Conservation (phyloP, 345 rosid species). For the Viola odorata region DNA sequence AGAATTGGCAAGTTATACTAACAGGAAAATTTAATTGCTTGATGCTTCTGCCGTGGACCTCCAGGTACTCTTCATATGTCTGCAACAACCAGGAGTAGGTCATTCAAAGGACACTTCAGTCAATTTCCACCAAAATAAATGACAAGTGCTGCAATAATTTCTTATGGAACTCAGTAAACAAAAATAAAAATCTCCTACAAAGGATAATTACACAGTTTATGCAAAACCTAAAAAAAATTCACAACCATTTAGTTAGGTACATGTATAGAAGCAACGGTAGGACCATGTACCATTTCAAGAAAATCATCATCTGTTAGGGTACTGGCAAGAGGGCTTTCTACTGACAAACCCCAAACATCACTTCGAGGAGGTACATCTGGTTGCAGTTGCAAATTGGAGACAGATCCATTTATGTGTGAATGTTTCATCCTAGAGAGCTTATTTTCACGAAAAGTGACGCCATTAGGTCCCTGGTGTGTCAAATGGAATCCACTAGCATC, state of each 20-base stretch:
- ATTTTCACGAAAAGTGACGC: slow-evolving; percentile 26
- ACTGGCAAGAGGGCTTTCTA: slow-evolving; percentile 79
- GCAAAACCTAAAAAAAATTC: background rate
- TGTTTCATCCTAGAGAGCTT: slow-evolving; percentile 31
- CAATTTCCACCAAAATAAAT: background rate
- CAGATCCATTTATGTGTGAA: slow-evolving; percentile 21
- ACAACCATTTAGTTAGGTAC: slow-evolving; percentile 15
- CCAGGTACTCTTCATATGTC: slow-evolving; percentile 96
- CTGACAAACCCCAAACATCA: slow-evolving; percentile 70
- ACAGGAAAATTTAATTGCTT: slow-evolving; percentile 51
- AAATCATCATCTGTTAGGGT: slow-evolving; percentile 81
- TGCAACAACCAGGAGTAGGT: slow-evolving; percentile 36
- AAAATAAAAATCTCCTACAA: no score
- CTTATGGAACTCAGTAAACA: background rate
- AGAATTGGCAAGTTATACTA: slow-evolving; percentile 34
- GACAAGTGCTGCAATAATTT: background rate
- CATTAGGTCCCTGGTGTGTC: slow-evolving; percentile 40
- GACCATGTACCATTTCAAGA: slow-evolving; percentile 77
- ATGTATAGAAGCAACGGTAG: slow-evolving; percentile 5
- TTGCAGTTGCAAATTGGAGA: slow-evolving; percentile 30
- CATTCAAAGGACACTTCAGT: background rate
- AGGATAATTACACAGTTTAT: no score
- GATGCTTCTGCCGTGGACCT: slow-evolving; percentile 68
- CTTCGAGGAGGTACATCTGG: slow-evolving; percentile 38
- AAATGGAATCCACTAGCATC: slow-evolving; percentile 49